A percentile compares a stretch with the other conserved stretches of the same genome.
Conservation (phyloP, 208 protist genomes). For the Leishmania arabica region DNA sequence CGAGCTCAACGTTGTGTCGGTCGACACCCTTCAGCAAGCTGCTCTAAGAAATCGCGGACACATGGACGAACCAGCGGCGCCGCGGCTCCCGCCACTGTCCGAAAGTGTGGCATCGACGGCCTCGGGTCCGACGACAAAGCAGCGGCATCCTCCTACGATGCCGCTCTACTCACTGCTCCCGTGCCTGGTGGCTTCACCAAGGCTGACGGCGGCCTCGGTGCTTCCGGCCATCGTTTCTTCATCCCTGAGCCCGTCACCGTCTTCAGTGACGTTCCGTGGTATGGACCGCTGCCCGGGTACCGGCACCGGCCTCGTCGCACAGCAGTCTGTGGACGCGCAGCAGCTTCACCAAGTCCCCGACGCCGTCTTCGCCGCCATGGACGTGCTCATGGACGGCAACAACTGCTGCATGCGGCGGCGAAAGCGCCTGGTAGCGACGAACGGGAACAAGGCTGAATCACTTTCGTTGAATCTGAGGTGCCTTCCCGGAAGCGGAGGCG, state of each 20-base stretch:
- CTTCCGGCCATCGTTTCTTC: neutral
- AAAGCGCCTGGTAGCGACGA: conserved; percentile 4
- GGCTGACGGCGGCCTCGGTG: too few relatives aligned
- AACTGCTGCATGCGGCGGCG: conserved; percentile 57
- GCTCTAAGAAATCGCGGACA: neutral
- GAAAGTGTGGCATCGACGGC: neutral
- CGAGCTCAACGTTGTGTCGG: conserved; percentile 11
- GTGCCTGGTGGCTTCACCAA: neutral
- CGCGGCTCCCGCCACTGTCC: neutral
- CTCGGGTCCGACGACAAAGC: too few relatives aligned
- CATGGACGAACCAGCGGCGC: neutral
- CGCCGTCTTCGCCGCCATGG: conserved; percentile 46
- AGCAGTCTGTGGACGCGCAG: conserved; percentile 26
- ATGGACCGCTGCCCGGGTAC: conserved; percentile 28
- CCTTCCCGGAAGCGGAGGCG: neutral
- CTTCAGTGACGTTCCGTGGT: conserved; percentile 12
- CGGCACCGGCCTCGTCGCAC: conserved; percentile 9
- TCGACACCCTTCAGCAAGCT: conserved; percentile 1
- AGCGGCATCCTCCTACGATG: neutral
- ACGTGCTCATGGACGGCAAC: conserved; percentile 82
- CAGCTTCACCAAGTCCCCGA: conserved; percentile 22
- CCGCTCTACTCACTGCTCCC: conserved; percentile 17
- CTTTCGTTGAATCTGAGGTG: neutral
- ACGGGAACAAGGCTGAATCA: neutral
- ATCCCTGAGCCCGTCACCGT: neutral